Evolutionary conservation across 139 green algal genomes (phyloP).

Genomic region (Yamagishiella unicocca): DNA sequence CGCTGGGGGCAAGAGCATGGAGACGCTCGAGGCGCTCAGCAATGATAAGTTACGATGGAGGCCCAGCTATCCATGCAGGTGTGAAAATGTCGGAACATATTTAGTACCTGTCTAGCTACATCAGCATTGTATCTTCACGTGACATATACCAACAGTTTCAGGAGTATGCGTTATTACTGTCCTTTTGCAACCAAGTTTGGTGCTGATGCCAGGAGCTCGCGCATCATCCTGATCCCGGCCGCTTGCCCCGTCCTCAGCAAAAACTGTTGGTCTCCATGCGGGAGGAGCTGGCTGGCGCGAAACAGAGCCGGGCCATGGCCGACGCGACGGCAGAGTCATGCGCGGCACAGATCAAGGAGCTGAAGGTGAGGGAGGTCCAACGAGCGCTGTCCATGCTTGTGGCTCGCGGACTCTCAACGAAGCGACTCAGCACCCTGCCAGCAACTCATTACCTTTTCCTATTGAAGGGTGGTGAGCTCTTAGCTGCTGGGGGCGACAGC

Average conservation of each 20-base stretch:
- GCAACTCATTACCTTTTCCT: too few species aligned
- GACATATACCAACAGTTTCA: not conserved
- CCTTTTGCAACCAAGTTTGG: too few species aligned
- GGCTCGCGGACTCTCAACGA: too few species aligned
- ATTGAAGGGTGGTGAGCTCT: too few species aligned
- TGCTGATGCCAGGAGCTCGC: too few species aligned
- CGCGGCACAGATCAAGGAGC: constrained; percentile 57
- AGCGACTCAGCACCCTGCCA: too few species aligned
- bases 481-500: too few species aligned
- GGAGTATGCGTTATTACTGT: too few species aligned
- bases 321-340: constrained; percentile 56
- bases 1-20: constrained; percentile 61
- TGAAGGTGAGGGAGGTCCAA: constrained; percentile 62
- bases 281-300: constrained; percentile 62
- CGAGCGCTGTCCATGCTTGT: too few species aligned
- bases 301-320: constrained; percentile 63
- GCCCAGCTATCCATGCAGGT: constrained; percentile 68
- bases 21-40: constrained; percentile 64
- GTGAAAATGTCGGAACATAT: not conserved
- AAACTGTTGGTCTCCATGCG: constrained; percentile 65
- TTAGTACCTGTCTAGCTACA: not conserved
- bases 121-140: not conserved
- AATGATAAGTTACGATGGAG: constrained; percentile 72
- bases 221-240: too few species aligned
- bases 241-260: constrained; percentile 24